These are phyloP conservation scores for Microsporum ferrugineum DNA, from an alignment of 2,329 filamentous ascomycete species.

Conservation along the genomic window DNA sequence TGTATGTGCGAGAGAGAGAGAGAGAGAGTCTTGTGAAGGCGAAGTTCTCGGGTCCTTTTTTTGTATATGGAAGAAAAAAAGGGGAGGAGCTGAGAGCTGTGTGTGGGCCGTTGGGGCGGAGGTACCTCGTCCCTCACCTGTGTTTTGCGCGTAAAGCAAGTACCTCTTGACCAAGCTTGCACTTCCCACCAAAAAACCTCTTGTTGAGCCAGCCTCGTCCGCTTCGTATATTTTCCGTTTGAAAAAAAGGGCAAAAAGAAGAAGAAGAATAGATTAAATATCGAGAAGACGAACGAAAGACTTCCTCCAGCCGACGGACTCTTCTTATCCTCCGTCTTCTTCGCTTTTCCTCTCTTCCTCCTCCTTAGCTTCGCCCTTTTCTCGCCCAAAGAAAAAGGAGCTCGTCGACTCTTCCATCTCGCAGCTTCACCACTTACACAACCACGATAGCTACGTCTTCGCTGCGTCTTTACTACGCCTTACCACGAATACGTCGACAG, in stretches of 20 bases:
- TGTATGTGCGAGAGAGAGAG: too few species aligned
- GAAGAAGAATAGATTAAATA: conserved; percentile 7
- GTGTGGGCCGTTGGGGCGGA: conserved; percentile 6
- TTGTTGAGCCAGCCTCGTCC: not conserved
- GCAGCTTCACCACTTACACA: not conserved
- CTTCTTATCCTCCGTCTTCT: conserved; percentile 4
- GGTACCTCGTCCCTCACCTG: conserved; percentile 22
- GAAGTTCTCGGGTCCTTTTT: too few species aligned
- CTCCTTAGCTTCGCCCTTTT: not conserved
- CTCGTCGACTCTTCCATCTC: not conserved
- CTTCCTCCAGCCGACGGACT: conserved; percentile 13
- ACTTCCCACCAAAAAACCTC: not conserved
- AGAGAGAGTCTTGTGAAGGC: too few species aligned
- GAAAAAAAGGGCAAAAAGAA: not conserved
- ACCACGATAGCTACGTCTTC: conserved; percentile 33
- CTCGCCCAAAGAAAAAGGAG: not conserved
- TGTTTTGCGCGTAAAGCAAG: not conserved
- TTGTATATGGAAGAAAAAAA: too few species aligned
- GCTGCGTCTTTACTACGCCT: conserved; percentile 31
- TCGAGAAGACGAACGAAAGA: conserved; percentile 10
- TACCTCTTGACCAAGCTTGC: not conserved
- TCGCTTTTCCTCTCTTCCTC: conserved; percentile 1
- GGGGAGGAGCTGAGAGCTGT: too few species aligned
- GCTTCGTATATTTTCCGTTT: conserved; percentile 14
- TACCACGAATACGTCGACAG: too few species aligned